Base-by-base conservation (phyloP, 2,329 filamentous ascomycete genomes). In the Fusarium scirpi region DNA sequence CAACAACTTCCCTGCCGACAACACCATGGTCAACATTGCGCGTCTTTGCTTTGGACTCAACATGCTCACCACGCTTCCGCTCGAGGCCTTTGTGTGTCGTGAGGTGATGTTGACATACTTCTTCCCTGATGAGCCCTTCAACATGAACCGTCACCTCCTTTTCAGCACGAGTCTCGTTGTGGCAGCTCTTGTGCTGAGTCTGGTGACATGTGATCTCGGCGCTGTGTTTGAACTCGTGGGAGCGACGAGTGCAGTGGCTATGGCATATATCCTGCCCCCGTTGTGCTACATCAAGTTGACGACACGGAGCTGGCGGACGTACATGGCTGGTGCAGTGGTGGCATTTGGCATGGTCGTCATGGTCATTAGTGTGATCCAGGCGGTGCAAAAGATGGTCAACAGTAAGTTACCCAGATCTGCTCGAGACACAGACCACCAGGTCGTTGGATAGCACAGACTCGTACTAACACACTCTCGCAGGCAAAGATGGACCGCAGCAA, bases 51-150 rank as follows among this genome's bases (percentile, higher is more conserved):
- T 99, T 78, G 96, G 96, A 3, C 87, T 99, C 72, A 99, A 99
- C 85, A 99, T 99, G 96, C 89, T 99, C 76, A 98, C 96, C 16
- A 98, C 96, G 3, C 85, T 99, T 38, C 96, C 96, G 0, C 90
- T 99, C 65, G 96, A 99, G 84, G 94, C 94, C 18, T 99, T 99
- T 80, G 96, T 99, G 58, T 99, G 96, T 81, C 90, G 96, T 76
- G 96, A 98, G 81, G 94, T 98, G 69, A 97, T 98, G 93, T 88
- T 93, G 73, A 94, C 93, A 69, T 98, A 97, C 81, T 91, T 85
- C 78, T 90, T 86, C 75, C 88, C 87, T 1, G 85, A 84, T 65
- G 93, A 84, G 72, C 91, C 92, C 0, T 97, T 94, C 83, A 91
- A 94, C 78, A 89, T 94, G 74, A 91, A 91, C 69, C 89, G 94